A percentile compares a stretch with the other conserved stretches of the same genome.
Evolutionary conservation across 2,329 filamentous ascomycete genomes (phyloP).

Genomic region (Ophiosphaerella korrae): DNA sequence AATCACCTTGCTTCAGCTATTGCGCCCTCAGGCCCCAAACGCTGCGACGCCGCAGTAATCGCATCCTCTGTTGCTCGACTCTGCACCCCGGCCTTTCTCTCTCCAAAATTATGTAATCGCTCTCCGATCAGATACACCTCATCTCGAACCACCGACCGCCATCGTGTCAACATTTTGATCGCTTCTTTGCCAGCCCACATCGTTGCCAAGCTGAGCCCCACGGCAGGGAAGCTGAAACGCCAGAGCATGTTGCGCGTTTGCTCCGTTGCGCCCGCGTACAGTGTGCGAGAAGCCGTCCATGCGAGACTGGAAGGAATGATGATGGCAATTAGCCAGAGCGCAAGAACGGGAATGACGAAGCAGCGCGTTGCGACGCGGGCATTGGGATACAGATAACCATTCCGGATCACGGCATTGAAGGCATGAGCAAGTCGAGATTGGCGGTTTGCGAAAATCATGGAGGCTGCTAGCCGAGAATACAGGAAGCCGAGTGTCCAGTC

Average conservation of each 20-base stretch:
- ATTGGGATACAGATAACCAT: conserved; percentile 78
- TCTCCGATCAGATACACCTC: conserved; percentile 97
- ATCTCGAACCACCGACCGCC: conserved; percentile 83
- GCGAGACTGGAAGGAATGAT: conserved; percentile 67
- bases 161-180: conserved; percentile 67
- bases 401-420: conserved; percentile 71
- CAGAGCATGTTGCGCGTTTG: conserved; percentile 59
- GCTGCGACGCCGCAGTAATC: conserved; percentile 1
- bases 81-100: conserved; percentile 44
- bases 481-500: conserved; percentile 93
- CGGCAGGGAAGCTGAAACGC: conserved; percentile 75
- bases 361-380: conserved; percentile 78
- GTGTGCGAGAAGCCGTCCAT: conserved; percentile 53
- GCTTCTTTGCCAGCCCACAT: conserved; percentile 58
- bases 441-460: conserved; percentile 70
- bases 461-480: conserved; percentile 80
- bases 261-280: conserved; percentile 50
- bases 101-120: conserved; percentile 90
- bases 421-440: conserved; percentile 75
- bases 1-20: not conserved
- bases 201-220: conserved; percentile 53
- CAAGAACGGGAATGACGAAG: conserved; percentile 76
- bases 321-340: conserved; percentile 68
- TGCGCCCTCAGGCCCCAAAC: not conserved
- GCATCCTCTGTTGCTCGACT: conserved; percentile 3